Evolutionary conservation across 305 asterid species (phyloP), one percentile per base, ranked within the genome.

Genomic region (Rubia balearica): DNA sequence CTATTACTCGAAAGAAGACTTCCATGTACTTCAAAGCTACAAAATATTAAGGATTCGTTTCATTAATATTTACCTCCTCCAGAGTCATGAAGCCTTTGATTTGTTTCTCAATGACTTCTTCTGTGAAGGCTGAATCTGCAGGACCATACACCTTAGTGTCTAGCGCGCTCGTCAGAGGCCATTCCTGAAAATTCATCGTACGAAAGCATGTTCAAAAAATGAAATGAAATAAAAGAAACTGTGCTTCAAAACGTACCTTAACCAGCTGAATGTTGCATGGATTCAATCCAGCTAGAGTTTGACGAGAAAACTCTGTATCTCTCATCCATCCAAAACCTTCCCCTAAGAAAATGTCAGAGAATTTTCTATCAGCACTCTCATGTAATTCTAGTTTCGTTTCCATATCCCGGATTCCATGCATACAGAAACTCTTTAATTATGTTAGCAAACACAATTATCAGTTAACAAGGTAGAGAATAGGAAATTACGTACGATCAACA

Each of bases 251-350:
- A 38, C 73, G 82, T 72, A 87, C 98, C 87, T 74, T 89, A 8
- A 91, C 89, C 79, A 89, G 61, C 67, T 82, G 67, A 73, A 91
- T 83, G 78, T 83, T 13, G 27, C 72, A 81, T 27, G 98, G 96
- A 65, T 91, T 91, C 40, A 83, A 13, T 69, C 98, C 98, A 0
- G 98, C 96, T 40, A 91, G 79, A 14, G 96, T 87, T 81, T 91
- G 96, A n/a, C 96, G 85, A 43, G 84, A 84, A 68, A 91, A 90
- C 71, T 91, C 98, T 17, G 78, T 80, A 75, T 91, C 96, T 66
- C 82, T 86, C 49, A 85, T 30, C 98, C 98, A 91, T 22, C 89
- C 74, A 85, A 91, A 88, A 65, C 71, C 81, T 69, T 91, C 94
- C 69, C 94, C 98, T 92, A 82, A 22, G 61, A 61, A 1, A 33